phyloP scores from a whole-genome alignment of 2,329 filamentous ascomycete genomes.

The Fusarium torulosum region DNA sequence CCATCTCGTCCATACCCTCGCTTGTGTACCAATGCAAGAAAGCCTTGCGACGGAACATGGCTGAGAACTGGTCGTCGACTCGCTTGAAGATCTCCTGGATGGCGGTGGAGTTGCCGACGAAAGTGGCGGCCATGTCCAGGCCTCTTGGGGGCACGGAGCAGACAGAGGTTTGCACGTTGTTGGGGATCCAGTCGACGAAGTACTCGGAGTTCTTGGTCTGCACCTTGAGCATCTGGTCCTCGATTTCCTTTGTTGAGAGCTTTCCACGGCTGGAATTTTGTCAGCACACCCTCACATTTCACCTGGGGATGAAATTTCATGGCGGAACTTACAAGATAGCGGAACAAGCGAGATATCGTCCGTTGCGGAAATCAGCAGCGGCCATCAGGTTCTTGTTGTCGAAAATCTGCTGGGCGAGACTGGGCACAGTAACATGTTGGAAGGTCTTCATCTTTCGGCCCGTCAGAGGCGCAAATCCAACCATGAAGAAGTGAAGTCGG shows the following conservation, averaged over 20 bases:
- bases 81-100: slow-evolving; percentile 99
- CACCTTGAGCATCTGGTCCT: slow-evolving; percentile 99
- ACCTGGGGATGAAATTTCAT: no score
- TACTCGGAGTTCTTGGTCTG: slow-evolving; percentile 99
- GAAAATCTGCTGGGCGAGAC: slow-evolving; percentile 99
- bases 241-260: slow-evolving; percentile 99
- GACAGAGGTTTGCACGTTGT: slow-evolving; percentile 99
- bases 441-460: slow-evolving; percentile 86
- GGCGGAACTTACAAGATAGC: slow-evolving; percentile 85
- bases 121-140: slow-evolving; percentile 99
- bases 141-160: slow-evolving; percentile 98
- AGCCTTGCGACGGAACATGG: slow-evolving; percentile 99
- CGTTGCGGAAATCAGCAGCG: slow-evolving; percentile 99
- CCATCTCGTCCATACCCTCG: slow-evolving; percentile 99
- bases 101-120: slow-evolving; percentile 98
- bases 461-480: slow-evolving; percentile 98
- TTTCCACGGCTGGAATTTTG: slow-evolving; percentile 80
- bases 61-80: slow-evolving; percentile 98
- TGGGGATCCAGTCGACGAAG: slow-evolving; percentile 99
- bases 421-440: slow-evolving; percentile 96
- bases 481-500: slow-evolving; percentile 99
- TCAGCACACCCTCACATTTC: background rate
- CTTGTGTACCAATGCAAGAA: slow-evolving; percentile 99
- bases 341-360: slow-evolving; percentile 98
- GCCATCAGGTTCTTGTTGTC: slow-evolving; percentile 99